These are phyloP conservation scores for Cymodocea nodosa DNA, from an alignment of 116 monocot species.

Conservation along the genomic window DNA sequence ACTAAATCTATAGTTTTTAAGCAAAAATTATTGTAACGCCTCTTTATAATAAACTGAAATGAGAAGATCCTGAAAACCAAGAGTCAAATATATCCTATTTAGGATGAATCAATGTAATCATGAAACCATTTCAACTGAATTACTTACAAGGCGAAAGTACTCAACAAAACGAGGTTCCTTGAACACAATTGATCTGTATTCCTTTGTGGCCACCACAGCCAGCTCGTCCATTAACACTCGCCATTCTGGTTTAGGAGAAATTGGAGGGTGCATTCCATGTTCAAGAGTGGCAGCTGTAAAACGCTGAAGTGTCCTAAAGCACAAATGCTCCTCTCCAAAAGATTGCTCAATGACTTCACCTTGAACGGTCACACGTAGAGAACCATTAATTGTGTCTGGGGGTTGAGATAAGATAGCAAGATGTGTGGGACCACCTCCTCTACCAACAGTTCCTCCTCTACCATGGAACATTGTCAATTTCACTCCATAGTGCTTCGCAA, in stretches of 20 bases:
- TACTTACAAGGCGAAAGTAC: constrained; percentile 88
- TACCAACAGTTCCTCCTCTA: constrained; percentile 86
- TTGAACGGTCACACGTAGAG: constrained; percentile 92
- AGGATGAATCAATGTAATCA: too few species aligned
- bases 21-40: too few species aligned
- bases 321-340: constrained; percentile 95
- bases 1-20: too few species aligned
- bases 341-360: constrained; percentile 98
- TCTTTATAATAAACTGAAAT: too few species aligned
- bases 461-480: constrained; percentile 98
- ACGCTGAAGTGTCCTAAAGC: constrained; percentile 91
- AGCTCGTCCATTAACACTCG: constrained; percentile 82
- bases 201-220: constrained; percentile 73
- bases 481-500: constrained; percentile 70
- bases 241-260: constrained; percentile 97
- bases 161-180: constrained; percentile 93
- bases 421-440: constrained; percentile 97
- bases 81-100: too few species aligned
- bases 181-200: constrained; percentile 93
- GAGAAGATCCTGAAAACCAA: too few species aligned
- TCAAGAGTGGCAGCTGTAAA: constrained; percentile 94
- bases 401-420: constrained; percentile 97
- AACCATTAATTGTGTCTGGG: constrained; percentile 85
- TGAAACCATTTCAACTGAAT: not conserved
- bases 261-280: constrained; percentile 92